Evolutionary conservation across 768 basidiomycete genomes (phyloP).

Genomic region (Mycena maculata): DNA sequence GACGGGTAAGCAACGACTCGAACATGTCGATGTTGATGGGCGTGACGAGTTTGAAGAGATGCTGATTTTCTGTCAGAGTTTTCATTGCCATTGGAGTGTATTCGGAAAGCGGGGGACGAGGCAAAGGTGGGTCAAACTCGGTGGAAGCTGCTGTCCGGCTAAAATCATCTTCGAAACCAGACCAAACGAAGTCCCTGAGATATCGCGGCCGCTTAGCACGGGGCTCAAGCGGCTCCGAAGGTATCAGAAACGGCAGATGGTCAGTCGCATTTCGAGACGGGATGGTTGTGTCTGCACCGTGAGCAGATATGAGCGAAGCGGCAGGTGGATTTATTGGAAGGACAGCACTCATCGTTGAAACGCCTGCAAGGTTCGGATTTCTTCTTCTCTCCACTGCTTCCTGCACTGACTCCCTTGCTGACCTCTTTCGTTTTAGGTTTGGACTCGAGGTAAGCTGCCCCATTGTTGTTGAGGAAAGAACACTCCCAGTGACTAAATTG

Average conservation of each 20-base stretch:
- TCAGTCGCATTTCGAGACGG: constrained; percentile 10
- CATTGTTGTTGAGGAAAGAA: constrained; percentile 19
- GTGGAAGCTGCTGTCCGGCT: neutral
- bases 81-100: constrained; percentile 27
- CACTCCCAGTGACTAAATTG: constrained; percentile 12
- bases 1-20: constrained; percentile 30
- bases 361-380: constrained; percentile 20
- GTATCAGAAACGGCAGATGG: constrained; percentile 13
- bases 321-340: constrained; percentile 5
- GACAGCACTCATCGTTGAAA: constrained; percentile 32
- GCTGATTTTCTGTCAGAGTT: constrained; percentile 41
- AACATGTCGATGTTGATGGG: constrained; percentile 39
- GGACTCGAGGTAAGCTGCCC: constrained; percentile 1
- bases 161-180: neutral
- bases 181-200: neutral
- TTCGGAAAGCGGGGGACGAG: constrained; percentile 27
- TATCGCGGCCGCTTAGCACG: constrained; percentile 19
- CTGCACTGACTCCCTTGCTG: neutral
- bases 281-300: constrained; percentile 20
- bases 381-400: constrained; percentile 16
- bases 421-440: neutral
- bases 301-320: constrained; percentile 36
- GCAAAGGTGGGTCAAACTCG: constrained; percentile 25
- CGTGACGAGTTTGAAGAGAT: constrained; percentile 50
- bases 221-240: constrained; percentile 1